Evolutionary conservation across 495 filamentous ascomycete species (phyloP).

Genomic region (Corynascus novoguineensis): DNA sequence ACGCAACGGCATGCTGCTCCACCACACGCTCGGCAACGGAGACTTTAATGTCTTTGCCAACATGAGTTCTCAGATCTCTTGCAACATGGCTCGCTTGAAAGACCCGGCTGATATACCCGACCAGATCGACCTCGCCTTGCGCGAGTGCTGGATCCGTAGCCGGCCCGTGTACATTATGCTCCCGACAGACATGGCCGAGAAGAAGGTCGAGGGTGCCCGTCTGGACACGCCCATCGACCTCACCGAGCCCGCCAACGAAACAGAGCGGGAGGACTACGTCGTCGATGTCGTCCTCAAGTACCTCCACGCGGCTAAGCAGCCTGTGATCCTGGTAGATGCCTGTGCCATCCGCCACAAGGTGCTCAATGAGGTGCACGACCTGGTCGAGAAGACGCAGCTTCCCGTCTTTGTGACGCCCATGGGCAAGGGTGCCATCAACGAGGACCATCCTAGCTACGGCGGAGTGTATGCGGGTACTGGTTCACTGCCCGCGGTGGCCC

Average conservation of each 20-base stretch:
- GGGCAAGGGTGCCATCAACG: slow-evolving; percentile 85
- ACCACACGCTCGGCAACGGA: slow-evolving; percentile 91
- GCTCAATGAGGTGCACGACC: slow-evolving; percentile 65
- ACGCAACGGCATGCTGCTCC: slow-evolving; percentile 62
- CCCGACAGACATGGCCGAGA: slow-evolving; percentile 77
- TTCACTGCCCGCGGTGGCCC: slow-evolving; percentile 62
- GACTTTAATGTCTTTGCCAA: slow-evolving; percentile 79
- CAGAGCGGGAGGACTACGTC: slow-evolving; percentile 75
- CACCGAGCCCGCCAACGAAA: slow-evolving; percentile 55
- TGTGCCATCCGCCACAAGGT: slow-evolving; percentile 79
- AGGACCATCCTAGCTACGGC: slow-evolving; percentile 67
- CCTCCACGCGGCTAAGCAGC: slow-evolving; percentile 67
- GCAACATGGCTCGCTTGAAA: slow-evolving; percentile 61
- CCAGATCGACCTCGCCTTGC: slow-evolving; percentile 74
- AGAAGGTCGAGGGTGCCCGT: slow-evolving; percentile 68
- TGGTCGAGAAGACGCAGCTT: slow-evolving; percentile 70
- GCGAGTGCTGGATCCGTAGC: slow-evolving; percentile 68
- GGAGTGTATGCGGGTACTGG: slow-evolving; percentile 85
- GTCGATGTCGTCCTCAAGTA: slow-evolving; percentile 74
- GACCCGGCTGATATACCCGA: slow-evolving; percentile 61
- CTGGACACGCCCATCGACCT: slow-evolving; percentile 66
- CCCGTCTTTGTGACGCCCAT: slow-evolving; percentile 87
- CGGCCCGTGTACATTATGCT: slow-evolving; percentile 81
- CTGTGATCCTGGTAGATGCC: slow-evolving; percentile 84
- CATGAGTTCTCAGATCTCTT: slow-evolving; percentile 70